Percentiles rank a stretch among this genome's conserved stretches.
Conservation (phyloP, 129 eudicot genomes). For the Smallanthus sonchifolius region DNA sequence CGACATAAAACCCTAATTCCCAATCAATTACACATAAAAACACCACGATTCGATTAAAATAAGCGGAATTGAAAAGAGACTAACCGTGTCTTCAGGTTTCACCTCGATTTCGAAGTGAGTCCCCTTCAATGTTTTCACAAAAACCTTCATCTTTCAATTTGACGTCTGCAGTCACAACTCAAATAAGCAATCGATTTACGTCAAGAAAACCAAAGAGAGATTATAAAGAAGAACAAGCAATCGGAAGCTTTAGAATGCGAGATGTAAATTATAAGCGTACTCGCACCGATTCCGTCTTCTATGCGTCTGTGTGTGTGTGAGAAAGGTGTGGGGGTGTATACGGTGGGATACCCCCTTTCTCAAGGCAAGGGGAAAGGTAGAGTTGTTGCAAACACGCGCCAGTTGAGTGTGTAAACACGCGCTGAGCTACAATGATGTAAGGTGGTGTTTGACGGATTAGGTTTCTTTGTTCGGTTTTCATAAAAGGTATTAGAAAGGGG, state of each 20-base stretch:
- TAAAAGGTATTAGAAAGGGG: no score
- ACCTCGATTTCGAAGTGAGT: conserved; percentile 75
- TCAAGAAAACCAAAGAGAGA: not conserved
- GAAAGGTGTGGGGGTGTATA: conserved; percentile 14
- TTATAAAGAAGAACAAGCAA: not conserved
- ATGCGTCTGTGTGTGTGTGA: conserved; percentile 4
- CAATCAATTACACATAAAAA: conserved; percentile 19
- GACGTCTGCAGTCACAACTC: conserved; percentile 25
- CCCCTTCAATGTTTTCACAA: conserved; percentile 79
- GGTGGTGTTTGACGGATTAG: no score
- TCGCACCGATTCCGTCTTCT: conserved; percentile 27
- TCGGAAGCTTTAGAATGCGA: conserved; percentile 13
- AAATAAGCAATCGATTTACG: conserved; percentile 15
- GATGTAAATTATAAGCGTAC: not conserved
- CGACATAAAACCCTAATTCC: conserved; percentile 25
- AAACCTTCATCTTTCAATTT: conserved; percentile 61
- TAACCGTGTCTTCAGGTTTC: conserved; percentile 66
- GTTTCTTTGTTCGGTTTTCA: no score
- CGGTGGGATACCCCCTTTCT: conserved; percentile 39
- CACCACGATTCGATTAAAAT: conserved; percentile 9
- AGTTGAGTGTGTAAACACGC: not conserved
- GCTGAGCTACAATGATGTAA: not conserved
- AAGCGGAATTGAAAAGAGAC: conserved; percentile 4
- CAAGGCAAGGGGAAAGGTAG: conserved; percentile 27
- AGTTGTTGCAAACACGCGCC: conserved; percentile 12